These are phyloP conservation scores for Trypanosoma congolense DNA, from an alignment of 208 protist genomes.

Conservation along the genomic window DNA sequence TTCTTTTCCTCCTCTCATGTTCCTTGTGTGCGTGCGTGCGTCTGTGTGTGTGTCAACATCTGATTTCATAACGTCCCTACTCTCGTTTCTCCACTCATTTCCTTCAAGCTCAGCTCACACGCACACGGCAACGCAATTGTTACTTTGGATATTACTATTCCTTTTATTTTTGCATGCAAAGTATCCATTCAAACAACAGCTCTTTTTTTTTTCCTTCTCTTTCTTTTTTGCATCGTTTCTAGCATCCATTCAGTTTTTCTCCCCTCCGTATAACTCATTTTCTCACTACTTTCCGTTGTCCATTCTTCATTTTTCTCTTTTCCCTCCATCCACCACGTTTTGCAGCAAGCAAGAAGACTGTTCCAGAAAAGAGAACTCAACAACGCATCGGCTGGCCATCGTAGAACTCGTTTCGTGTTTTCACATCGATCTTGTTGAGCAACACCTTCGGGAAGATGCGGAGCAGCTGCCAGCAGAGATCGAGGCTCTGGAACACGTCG, in stretches of 20 bases:
- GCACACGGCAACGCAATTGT: too few species aligned
- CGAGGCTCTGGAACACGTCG: constrained; percentile 98
- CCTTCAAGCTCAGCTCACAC: too few species aligned
- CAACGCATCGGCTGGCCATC: constrained; percentile 53
- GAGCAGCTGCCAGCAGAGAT: constrained; percentile 98
- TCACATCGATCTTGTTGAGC: constrained; percentile 97
- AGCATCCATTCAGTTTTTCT: background rate
- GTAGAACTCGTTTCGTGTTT: constrained; percentile 94
- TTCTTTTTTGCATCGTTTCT: background rate
- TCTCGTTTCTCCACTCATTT: too few species aligned
- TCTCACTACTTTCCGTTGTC: background rate
- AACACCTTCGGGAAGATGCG: constrained; percentile 97
- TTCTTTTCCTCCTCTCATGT: too few species aligned
- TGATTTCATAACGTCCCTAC: too few species aligned
- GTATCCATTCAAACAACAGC: too few species aligned
- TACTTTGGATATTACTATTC: too few species aligned
- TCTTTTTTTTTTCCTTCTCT: constrained; percentile 1
- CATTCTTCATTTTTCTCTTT: background rate
- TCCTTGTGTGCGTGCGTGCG: too few species aligned
- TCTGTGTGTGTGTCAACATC: too few species aligned
- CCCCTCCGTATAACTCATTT: background rate
- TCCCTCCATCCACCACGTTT: background rate
- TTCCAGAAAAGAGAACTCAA: background rate
- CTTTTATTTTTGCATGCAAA: too few species aligned
- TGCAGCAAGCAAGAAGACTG: background rate